phyloP scores from a whole-genome alignment of 352 stramenopile genomes.

The Saprolegnia diclina region DNA sequence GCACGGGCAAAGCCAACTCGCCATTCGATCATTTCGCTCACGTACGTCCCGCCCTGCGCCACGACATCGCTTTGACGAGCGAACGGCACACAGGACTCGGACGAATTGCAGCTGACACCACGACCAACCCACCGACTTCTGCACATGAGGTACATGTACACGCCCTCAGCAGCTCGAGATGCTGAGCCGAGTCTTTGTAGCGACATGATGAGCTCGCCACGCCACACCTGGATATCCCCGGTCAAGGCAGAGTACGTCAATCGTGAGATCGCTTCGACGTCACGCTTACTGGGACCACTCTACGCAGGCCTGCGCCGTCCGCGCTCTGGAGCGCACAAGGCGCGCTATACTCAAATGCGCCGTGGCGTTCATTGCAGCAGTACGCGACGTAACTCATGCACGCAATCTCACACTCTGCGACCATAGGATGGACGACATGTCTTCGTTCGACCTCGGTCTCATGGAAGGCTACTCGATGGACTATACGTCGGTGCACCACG shows the following conservation, averaged over 20 bases:
- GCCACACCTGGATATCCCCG: constrained; percentile 3
- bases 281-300: not conserved
- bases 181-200: not conserved
- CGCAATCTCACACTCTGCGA: not conserved
- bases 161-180: not conserved
- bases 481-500: not conserved
- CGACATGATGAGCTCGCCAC: not conserved
- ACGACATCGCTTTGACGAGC: too few relatives aligned
- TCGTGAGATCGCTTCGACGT: too few relatives aligned
- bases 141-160: not conserved
- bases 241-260: not conserved
- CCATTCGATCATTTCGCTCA: not conserved
- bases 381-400: not conserved
- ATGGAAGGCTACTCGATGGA: constrained; percentile 13
- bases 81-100: not conserved
- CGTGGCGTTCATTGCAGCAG: constrained; percentile 18
- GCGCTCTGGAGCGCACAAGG: not conserved
- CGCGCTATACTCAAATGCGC: not conserved
- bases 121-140: not conserved
- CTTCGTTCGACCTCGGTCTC: constrained; percentile 10
- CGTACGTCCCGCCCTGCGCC: not conserved
- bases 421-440: constrained; percentile 18
- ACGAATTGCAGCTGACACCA: constrained; percentile 15
- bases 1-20: not conserved
- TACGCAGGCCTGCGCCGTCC: not conserved